Conservation (phyloP, 306 rosid species). For the Corylus americana region DNA sequence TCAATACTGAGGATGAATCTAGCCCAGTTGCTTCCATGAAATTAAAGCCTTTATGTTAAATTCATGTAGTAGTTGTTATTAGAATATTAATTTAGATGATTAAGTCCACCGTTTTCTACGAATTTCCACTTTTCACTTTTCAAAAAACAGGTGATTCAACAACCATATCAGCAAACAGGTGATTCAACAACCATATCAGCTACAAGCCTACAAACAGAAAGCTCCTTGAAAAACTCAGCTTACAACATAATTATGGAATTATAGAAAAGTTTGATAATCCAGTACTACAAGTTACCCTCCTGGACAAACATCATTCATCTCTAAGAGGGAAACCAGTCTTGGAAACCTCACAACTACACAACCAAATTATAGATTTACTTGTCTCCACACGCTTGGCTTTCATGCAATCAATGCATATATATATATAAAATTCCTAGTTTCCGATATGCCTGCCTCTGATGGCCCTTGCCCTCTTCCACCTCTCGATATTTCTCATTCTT, state of each 20-base stretch:
- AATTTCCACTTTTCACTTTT: no score
- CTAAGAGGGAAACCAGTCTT: constrained; percentile 51
- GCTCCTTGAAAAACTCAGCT: constrained; percentile 1
- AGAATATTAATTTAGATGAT: no score
- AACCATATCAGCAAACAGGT: no score
- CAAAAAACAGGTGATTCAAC: no score
- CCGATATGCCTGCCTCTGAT: constrained; percentile 51
- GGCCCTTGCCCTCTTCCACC: constrained; percentile 54
- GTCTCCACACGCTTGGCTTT: not conserved
- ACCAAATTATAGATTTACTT: not conserved
- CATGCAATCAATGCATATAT: not conserved
- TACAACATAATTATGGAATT: not conserved
- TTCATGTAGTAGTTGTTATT: no score
- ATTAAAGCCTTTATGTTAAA: no score
- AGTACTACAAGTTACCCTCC: constrained; percentile 44
- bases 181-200: no score
- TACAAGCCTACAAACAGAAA: not conserved
- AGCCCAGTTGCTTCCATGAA: no score
- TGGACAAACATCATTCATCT: constrained; percentile 56
- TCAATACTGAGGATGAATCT: no score
- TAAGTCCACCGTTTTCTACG: no score
- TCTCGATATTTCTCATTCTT: constrained; percentile 43
- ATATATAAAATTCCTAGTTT: constrained; percentile 22
- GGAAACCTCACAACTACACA: constrained; percentile 11
- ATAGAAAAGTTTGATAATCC: not conserved